Percentiles rank a stretch among this genome's conserved stretches.
phyloP scores from a whole-genome alignment of 2,329 filamentous ascomycete species.

The Penicillium palitans region DNA sequence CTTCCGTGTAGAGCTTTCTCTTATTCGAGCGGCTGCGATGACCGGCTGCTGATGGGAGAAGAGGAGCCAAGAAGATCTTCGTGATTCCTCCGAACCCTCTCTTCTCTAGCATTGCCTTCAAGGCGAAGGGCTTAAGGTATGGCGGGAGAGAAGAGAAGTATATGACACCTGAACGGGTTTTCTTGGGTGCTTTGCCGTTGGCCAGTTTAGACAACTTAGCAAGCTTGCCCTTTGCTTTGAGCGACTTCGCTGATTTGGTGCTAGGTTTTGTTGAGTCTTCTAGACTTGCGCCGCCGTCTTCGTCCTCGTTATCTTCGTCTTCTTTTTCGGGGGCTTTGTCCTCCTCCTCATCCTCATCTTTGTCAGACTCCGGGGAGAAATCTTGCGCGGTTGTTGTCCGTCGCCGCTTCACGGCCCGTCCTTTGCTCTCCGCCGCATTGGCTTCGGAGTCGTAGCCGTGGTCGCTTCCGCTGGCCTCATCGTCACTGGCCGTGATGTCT shows the following conservation, averaged over 20 bases:
- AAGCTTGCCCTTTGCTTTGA: slow-evolving; percentile 19
- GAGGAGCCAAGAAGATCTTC: slow-evolving; percentile 47
- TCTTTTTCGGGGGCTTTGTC: slow-evolving; percentile 13
- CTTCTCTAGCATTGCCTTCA: slow-evolving; percentile 44
- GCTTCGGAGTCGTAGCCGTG: slow-evolving; percentile 49
- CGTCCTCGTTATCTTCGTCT: slow-evolving; percentile 10
- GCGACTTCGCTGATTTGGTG: slow-evolving; percentile 7
- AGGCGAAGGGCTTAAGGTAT: slow-evolving; percentile 49
- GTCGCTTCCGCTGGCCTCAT: slow-evolving; percentile 38
- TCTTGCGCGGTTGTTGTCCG: slow-evolving; percentile 28
- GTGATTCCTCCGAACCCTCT: slow-evolving; percentile 46
- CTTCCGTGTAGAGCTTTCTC: slow-evolving; percentile 47
- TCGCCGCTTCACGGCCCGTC: slow-evolving; percentile 35
- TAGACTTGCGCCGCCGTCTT: slow-evolving; percentile 18
- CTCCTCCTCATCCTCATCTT: slow-evolving; percentile 36
- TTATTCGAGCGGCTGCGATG: slow-evolving; percentile 38
- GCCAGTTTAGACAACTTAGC: slow-evolving; percentile 12
- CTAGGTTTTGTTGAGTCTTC: slow-evolving; percentile 10
- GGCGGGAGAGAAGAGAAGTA: slow-evolving; percentile 50
- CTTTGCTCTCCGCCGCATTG: slow-evolving; percentile 42
- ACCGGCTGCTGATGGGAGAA: slow-evolving; percentile 27
- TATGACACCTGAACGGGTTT: slow-evolving; percentile 45
- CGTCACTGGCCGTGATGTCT: slow-evolving; percentile 37
- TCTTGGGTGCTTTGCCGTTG: slow-evolving; percentile 18
- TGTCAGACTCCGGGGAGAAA: slow-evolving; percentile 46